Evolutionary conservation across 1,284 basidiomycete species (phyloP), one percentile per base, ranked within the genome.

Genomic region (Fomitopsis pinicola): DNA sequence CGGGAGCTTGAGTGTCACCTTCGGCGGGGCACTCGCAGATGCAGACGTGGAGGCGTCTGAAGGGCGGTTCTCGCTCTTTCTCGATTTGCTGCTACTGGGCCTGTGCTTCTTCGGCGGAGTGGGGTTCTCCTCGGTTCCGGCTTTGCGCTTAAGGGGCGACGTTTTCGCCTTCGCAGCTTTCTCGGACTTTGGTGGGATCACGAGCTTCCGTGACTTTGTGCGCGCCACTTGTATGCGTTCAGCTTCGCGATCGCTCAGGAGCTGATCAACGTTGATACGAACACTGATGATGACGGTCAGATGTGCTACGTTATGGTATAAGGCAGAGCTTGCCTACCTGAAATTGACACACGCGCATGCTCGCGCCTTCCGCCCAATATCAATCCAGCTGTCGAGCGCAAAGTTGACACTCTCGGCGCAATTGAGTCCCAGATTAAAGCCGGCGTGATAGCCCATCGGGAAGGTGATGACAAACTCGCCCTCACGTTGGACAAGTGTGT

Each of bases 381-480:
- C 94, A 9, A 98, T 76, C 97, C 97, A 99, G 62, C 89, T 92
- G 22, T 98, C 93, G 30, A 98, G 81, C 0, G 97, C 97, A 75
- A 99, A 99, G 74, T 99, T 99, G 69, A 98, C 94, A 66, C 92
- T 95, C 76, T 99, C 97, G 2, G 97, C 97, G 70, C 97, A 98
- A 72, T 99, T 99, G 73, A 97, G 89, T 15, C 97, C 97, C 42
- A 98, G 80, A 72, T 99, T 99, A 82, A 97, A 98, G 17, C 97
- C 97, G 0, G 95, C 93, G 72, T 98, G 96, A 74, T 98, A 98
- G 9, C 96, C 96, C 45, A 88, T 81, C 0, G 97, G 97, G 72
- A 89, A 99, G 0, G 97, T 99, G 67, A 99, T 91, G 42, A 99
- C 94, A 69, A 98, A 98, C 74, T 98, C 97, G 45, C 94, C 92